Evolutionary conservation across 257 asterid genomes (phyloP).

Genomic region (Solanum tacnaense): DNA sequence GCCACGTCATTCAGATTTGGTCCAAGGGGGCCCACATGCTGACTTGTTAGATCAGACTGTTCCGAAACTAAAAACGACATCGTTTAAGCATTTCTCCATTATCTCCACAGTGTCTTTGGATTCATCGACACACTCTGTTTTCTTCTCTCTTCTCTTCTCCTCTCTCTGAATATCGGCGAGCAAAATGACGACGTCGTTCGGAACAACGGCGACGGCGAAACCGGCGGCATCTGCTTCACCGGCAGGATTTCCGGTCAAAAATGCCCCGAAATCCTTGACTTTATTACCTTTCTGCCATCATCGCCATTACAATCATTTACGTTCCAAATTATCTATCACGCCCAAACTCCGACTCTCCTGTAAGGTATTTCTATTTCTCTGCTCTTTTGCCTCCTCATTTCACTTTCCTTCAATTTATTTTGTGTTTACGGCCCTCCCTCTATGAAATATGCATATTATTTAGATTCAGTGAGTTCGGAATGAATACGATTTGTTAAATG

Average conservation of each 20-base stretch:
- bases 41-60: slow-evolving; percentile 7
- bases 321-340: slow-evolving; percentile 37
- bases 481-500: background rate
- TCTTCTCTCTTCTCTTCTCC: slow-evolving; percentile 7
- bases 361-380: slow-evolving; percentile 28
- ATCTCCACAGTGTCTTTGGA: slow-evolving; percentile 25
- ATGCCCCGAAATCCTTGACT: slow-evolving; percentile 30
- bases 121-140: slow-evolving; percentile 37
- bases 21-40: slow-evolving; percentile 4
- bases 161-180: background rate
- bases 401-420: background rate
- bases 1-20: background rate
- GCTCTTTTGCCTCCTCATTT: background rate
- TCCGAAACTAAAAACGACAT: slow-evolving; percentile 12
- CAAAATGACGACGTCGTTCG: slow-evolving; percentile 63
- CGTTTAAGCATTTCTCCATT: slow-evolving; percentile 7
- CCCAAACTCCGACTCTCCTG: slow-evolving; percentile 49
- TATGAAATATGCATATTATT: background rate
- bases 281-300: slow-evolving; percentile 21
- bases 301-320: slow-evolving; percentile 23
- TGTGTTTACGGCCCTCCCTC: background rate
- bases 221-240: slow-evolving; percentile 28
- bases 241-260: slow-evolving; percentile 30
- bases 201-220: slow-evolving; percentile 13
- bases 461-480: background rate